These are phyloP conservation scores for Termitomyces sp. DNA, from an alignment of 768 basidiomycete genomes.

Conservation along the genomic window DNA sequence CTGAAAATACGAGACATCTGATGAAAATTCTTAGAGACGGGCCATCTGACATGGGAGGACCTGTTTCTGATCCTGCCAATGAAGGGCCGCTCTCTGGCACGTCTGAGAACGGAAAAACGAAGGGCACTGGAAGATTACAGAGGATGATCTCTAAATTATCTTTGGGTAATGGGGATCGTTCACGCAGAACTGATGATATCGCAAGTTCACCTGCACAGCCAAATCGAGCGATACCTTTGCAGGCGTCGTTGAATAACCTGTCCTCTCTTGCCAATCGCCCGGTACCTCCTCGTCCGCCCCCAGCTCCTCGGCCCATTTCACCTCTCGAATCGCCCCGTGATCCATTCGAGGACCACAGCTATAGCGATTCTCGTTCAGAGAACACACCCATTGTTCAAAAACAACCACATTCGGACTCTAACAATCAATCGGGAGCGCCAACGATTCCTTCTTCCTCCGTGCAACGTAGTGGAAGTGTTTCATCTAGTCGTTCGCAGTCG, in stretches of 20 bases:
- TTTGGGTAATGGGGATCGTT: conserved; percentile 37
- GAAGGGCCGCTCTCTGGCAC: conserved; percentile 18
- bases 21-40: conserved; percentile 54
- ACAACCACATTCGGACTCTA: conserved; percentile 10
- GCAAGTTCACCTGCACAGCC: conserved; percentile 8
- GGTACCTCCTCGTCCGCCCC: conserved; percentile 54
- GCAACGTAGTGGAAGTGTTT: conserved; percentile 3
- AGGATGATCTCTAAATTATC: conserved; percentile 81
- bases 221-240: conserved; percentile 16
- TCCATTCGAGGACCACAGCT: conserved; percentile 30
- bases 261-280: conserved; percentile 53
- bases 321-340: conserved; percentile 44
- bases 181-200: conserved; percentile 17
- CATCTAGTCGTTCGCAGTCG: conserved; percentile 1
- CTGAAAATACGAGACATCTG: conserved; percentile 44
- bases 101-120: conserved; percentile 40
- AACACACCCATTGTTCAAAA: conserved; percentile 22
- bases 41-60: conserved; percentile 51
- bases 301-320: conserved; percentile 38
- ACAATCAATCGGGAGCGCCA: background rate
- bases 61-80: conserved; percentile 39
- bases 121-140: conserved; percentile 58
- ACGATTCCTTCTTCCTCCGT: background rate
- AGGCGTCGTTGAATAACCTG: conserved; percentile 33
- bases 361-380: conserved; percentile 18